Evolutionary conservation across 2,329 filamentous ascomycete genomes (phyloP).

Genomic region (Phaeophleospora eucalypticola): DNA sequence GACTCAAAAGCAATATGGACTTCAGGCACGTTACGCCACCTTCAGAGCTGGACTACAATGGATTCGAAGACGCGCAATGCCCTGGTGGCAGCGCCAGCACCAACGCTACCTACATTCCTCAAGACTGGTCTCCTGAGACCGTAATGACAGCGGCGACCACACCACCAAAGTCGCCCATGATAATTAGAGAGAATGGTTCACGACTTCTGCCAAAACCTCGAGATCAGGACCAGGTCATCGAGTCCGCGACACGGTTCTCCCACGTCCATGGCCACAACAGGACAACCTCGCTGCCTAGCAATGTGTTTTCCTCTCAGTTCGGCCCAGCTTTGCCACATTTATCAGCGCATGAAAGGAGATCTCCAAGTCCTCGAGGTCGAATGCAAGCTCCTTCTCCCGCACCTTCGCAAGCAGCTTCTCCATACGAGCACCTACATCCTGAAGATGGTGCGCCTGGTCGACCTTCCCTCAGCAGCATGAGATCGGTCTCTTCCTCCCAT

Average conservation of each 20-base stretch:
- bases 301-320: conserved; percentile 26
- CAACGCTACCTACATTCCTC: conserved; percentile 22
- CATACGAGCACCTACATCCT: conserved; percentile 20
- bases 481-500: conserved; percentile 27
- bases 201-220: conserved; percentile 26
- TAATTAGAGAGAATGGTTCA: conserved; percentile 27
- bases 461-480: conserved; percentile 24
- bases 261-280: conserved; percentile 21
- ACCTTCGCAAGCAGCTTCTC: conserved; percentile 18
- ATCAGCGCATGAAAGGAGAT: conserved; percentile 20
- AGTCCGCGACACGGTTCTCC: conserved; percentile 10
- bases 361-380: conserved; percentile 24
- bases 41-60: conserved; percentile 29
- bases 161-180: conserved; percentile 29
- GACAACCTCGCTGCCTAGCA: conserved; percentile 28
- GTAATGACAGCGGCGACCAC: conserved; percentile 29
- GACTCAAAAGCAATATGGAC: conserved; percentile 36
- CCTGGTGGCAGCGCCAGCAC: conserved; percentile 32
- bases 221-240: conserved; percentile 30
- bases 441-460: conserved; percentile 16
- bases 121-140: conserved; percentile 31
- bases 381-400: conserved; percentile 11
- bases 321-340: conserved; percentile 20
- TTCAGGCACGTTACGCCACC: conserved; percentile 46
- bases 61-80: conserved; percentile 26